phyloP scores from a whole-genome alignment of 2,329 filamentous ascomycete genomes.

The Thelonectria olida region DNA sequence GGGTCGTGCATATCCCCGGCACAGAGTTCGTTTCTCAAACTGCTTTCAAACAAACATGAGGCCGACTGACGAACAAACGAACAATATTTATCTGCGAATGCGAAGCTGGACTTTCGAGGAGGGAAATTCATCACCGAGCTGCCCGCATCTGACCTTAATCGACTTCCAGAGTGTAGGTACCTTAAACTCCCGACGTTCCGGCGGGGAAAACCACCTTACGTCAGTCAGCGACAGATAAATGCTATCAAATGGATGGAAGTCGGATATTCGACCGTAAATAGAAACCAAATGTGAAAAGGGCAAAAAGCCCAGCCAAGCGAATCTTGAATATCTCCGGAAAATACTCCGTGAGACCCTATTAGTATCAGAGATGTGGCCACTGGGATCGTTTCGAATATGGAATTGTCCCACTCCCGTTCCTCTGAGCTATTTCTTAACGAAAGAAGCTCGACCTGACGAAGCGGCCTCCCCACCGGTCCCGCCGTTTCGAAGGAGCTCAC shows the following conservation, averaged over 20 bases:
- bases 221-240: too few species aligned
- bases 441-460: constrained; percentile 15
- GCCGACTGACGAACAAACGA: too few species aligned
- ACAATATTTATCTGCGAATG: too few species aligned
- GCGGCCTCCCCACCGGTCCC: constrained; percentile 21
- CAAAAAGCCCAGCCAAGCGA: constrained; percentile 22
- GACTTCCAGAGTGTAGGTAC: constrained; percentile 18
- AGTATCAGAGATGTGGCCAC: constrained; percentile 17
- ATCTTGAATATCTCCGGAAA: constrained; percentile 38
- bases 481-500: constrained; percentile 11
- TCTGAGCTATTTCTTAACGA: constrained; percentile 17
- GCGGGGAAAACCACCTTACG: too few species aligned
- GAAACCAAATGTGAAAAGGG: background rate
- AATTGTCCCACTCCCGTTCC: constrained; percentile 1
- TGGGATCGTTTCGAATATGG: constrained; percentile 7
- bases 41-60: too few species aligned
- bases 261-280: too few species aligned
- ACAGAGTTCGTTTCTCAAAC: background rate
- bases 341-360: constrained; percentile 39
- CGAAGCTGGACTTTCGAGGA: too few species aligned
- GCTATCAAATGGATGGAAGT: too few species aligned
- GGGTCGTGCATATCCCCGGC: constrained; percentile 4
- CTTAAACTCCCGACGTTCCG: constrained; percentile 10
- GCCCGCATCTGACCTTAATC: too few species aligned
- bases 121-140: too few species aligned